Evolutionary conservation across 495 filamentous ascomycete species (phyloP).

Genomic region (Penicillium herquei): DNA sequence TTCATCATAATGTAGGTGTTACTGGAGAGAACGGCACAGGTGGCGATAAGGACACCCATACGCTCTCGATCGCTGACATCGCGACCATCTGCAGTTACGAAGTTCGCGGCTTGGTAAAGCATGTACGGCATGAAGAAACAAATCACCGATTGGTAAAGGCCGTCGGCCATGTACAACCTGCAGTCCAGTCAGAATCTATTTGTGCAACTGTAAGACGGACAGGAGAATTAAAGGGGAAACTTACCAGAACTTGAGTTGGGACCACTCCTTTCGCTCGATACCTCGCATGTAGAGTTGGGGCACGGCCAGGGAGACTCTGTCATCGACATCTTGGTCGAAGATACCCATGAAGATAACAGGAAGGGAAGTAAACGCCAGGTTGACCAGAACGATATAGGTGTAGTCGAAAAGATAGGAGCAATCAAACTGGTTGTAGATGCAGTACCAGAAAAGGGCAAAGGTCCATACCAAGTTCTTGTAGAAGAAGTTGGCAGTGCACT

Average conservation of each 20-base stretch:
- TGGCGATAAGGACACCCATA: conserved; percentile 79
- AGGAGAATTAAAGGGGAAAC: conserved; percentile 15
- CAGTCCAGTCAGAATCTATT: conserved; percentile 18
- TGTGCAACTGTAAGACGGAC: background rate
- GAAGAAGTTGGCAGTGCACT: conserved; percentile 98
- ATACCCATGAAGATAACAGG: conserved; percentile 96
- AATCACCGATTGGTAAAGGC: conserved; percentile 89
- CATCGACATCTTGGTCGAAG: conserved; percentile 94
- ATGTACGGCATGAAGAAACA: conserved; percentile 91
- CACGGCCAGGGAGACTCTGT: conserved; percentile 89
- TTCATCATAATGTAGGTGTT: conserved; percentile 96
- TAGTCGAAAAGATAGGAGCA: conserved; percentile 96
- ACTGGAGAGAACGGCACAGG: conserved; percentile 74
- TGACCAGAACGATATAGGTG: conserved; percentile 94
- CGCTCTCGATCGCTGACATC: conserved; percentile 72
- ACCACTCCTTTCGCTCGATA: conserved; percentile 97
- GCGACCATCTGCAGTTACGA: conserved; percentile 65
- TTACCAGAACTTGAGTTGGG: conserved; percentile 93
- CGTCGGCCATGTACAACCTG: conserved; percentile 94
- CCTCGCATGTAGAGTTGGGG: conserved; percentile 94
- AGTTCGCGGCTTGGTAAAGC: conserved; percentile 65
- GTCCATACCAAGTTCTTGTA: conserved; percentile 99
- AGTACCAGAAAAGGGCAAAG: conserved; percentile 96
- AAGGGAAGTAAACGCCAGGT: conserved; percentile 94
- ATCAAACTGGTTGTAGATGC: conserved; percentile 93